Base-by-base conservation (phyloP, 306 rosid species). In the Cucumis hystrix region DNA sequence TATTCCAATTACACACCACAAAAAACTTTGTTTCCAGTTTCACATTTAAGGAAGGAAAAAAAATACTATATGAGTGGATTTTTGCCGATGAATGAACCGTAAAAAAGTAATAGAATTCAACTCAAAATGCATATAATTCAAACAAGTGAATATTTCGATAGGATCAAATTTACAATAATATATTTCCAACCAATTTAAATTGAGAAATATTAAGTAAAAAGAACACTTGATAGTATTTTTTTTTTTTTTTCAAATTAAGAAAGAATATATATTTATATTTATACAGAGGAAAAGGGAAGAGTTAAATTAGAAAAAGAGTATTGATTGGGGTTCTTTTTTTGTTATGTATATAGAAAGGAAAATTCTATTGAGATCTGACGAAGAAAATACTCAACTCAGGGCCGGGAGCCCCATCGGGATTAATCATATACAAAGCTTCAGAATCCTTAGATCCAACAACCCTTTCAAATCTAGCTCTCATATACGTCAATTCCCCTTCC, bases 361-460 rank as follows among this genome's bases (percentile, higher is more conserved):
- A 9, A 40, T 41, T 7, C 18, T 76, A 90, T 21, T 84, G 91
- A 88, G 92, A 62, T 82, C 97, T 85, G 43, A 91, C 88, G 79
- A 95, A 89, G 95, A 90, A 95, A 75, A 95, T 95, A 70, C 99
- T 95, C 54, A 95, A 77, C 59, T 95, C 99, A 0, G 99, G 96
- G 0, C 89, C 95, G 25, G 83, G 85, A 11, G 89, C 87, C n/a
- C 89, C 90, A 67, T 92, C 97, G 0, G 99, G 99, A 81, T 95
- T 95, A 0, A 95, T 90, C 97, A 95, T 92, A 35, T 92, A 86
- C 84, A 92, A 80, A 60, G 98, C 83, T 63, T 95, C 96, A 0
- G 99, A 95, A 83, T 95, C 99, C 70, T 87, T 92, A 4, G 99
- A 92, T 47, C 98, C 97, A 72, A 95, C 83, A 1, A 95, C 96